Evolutionary conservation across 345 rosid genomes (phyloP), one percentile per base, ranked within the genome.

Genomic region (Fremontodendron californicum): DNA sequence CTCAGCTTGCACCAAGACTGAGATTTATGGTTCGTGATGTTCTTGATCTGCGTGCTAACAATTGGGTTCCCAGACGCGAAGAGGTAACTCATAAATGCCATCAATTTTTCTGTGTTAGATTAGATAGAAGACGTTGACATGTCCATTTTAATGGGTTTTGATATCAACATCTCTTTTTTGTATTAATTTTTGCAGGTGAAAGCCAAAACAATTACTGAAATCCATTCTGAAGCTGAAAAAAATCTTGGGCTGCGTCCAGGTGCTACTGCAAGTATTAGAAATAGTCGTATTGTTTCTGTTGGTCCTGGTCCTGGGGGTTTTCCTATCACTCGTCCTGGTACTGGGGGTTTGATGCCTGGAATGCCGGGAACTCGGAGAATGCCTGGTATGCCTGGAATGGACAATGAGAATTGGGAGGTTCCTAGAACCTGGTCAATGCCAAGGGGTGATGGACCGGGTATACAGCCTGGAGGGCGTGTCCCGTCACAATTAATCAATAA

Each of bases 1-100:
- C 92, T 25, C 88, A 85, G 78, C 85, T 94, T 40, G 91, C 79
- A 2, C 85, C 90, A 2, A 88, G 96, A 6, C 57, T 94, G 82
- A 87, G 87, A 78, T 85, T n/a, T n/a, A n/a, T n/a, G n/a, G n/a
- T n/a, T n/a, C n/a, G n/a, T n/a, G n/a, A n/a, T n/a, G 91, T 89
- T 79, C 86, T 94, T 83, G 98, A 94, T 77, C 84, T 90, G 71
- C 92, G 98, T 37, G 52, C 85, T n/a, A 89, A 86, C 84, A 89
- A 85, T 19, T 94, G 98, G 98, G 84, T 92, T 75, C 98, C 96
- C 12, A 84, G 98, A 78, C 93, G 97, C 21, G 97, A 94, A 81
- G 96, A 94, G 98, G 98, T 92, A 76, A 10, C 75, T 51, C 37
- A 31, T 45, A 6, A 25, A 11, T 81, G 35, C 55, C 25, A 6